Evolutionary conservation across 1,284 basidiomycete species (phyloP).

Genomic region (Fistulina hepatica): DNA sequence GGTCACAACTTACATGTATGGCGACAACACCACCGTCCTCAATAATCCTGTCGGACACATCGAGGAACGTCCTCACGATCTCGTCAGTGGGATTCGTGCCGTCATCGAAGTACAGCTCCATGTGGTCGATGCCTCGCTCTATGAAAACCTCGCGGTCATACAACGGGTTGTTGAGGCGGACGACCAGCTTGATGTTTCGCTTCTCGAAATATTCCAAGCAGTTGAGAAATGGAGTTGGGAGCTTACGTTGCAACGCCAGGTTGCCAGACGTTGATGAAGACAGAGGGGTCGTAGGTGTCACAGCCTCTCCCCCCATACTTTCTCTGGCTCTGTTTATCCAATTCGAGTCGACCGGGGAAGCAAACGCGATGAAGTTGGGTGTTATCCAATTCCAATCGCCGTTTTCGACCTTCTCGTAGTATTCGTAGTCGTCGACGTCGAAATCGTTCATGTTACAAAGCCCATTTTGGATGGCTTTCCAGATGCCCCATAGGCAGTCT

Average conservation of each 20-base stretch:
- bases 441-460: conserved; percentile 91
- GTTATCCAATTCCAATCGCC: conserved; percentile 98
- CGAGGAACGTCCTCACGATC: conserved; percentile 86
- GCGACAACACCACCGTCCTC: conserved; percentile 75
- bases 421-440: conserved; percentile 82
- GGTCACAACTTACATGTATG: conserved; percentile 58
- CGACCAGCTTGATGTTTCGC: conserved; percentile 81
- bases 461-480: conserved; percentile 85
- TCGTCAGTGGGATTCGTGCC: conserved; percentile 96
- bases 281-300: conserved; percentile 16
- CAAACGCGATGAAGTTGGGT: conserved; percentile 91
- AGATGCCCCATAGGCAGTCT: conserved; percentile 91
- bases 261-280: conserved; percentile 25
- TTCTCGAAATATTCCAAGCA: conserved; percentile 90
- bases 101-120: conserved; percentile 95
- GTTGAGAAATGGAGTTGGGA: conserved; percentile 71
- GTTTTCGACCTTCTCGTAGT: conserved; percentile 91
- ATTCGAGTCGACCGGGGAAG: conserved; percentile 76
- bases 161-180: conserved; percentile 89
- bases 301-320: too few species aligned
- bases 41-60: conserved; percentile 71
- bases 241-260: conserved; percentile 61
- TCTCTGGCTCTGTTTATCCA: conserved; percentile 57
- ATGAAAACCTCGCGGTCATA: conserved; percentile 84
- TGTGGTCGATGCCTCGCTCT: conserved; percentile 81